phyloP scores from a whole-genome alignment of 2,329 filamentous ascomycete species.

The Trichoderma lentiforme region DNA sequence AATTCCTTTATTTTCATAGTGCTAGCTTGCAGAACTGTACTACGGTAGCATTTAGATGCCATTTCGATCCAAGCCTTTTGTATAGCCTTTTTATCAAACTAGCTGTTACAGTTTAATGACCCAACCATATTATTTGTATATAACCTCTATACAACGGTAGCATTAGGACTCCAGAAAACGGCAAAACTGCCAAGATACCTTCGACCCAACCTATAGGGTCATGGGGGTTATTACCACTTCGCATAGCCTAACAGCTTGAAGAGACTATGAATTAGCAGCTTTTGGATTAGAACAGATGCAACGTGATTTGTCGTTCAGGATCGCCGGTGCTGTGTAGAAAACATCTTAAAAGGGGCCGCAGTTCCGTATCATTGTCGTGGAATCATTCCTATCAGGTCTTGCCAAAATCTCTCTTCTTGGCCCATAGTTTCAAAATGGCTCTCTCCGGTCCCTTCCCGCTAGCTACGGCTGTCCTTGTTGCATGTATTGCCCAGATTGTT shows the following conservation, averaged over 20 bases:
- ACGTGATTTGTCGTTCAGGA: neutral
- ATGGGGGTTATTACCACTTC: neutral
- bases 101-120: neutral
- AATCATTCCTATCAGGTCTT: neutral
- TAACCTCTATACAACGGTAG: neutral
- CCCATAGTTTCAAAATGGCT: neutral
- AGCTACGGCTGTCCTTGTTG: neutral
- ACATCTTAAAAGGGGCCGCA: neutral
- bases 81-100: neutral
- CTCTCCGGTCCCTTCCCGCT: neutral
- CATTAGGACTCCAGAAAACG: neutral
- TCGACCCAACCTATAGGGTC: neutral
- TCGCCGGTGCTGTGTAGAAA: neutral
- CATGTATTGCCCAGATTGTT: neutral
- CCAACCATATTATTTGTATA: neutral
- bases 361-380: neutral
- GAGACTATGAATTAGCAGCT: neutral
- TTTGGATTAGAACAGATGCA: neutral
- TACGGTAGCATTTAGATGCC: neutral
- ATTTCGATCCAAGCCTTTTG: neutral
- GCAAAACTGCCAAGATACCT: neutral
- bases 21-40: neutral
- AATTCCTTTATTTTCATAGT: neutral
- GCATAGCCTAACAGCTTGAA: neutral
- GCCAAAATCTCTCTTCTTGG: neutral